phyloP scores from a whole-genome alignment of 257 asterid genomes.

The Knoxia roxburghii region DNA sequence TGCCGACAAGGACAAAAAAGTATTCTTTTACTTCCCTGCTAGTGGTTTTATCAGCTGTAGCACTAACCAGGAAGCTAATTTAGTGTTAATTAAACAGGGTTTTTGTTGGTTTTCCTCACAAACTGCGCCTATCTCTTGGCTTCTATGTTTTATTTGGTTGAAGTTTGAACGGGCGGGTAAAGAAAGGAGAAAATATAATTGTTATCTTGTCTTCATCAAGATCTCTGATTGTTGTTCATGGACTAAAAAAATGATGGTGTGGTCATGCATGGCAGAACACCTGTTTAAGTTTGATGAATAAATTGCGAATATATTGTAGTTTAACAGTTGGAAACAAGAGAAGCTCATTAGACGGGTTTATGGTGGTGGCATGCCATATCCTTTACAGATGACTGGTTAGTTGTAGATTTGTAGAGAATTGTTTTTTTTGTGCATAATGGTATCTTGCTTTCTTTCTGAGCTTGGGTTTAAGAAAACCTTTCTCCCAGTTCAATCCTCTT shows the following conservation, averaged over 20 bases:
- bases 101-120: too few species aligned
- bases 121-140: too few species aligned
- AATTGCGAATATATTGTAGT: neutral
- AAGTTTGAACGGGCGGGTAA: neutral
- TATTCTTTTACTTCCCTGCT: too few species aligned
- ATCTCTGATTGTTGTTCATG: neutral
- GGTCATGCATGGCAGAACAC: neutral
- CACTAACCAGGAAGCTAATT: too few species aligned
- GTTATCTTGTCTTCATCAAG: neutral
- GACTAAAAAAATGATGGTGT: neutral
- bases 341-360: neutral
- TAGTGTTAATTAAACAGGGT: too few species aligned
- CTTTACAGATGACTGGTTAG: neutral
- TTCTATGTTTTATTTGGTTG: too few species aligned
- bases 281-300: neutral
- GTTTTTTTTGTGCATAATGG: neutral
- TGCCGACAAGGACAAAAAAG: too few species aligned
- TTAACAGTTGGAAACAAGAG: neutral
- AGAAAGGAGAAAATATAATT: neutral
- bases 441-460: neutral
- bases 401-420: neutral
- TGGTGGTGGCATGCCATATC: neutral
- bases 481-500: neutral
- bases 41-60: too few species aligned
- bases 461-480: neutral